A percentile compares a stretch with the other conserved stretches of the same genome.
Evolutionary conservation across 805 yeast species (phyloP).

Genomic region (Torulaspora franciscae): DNA sequence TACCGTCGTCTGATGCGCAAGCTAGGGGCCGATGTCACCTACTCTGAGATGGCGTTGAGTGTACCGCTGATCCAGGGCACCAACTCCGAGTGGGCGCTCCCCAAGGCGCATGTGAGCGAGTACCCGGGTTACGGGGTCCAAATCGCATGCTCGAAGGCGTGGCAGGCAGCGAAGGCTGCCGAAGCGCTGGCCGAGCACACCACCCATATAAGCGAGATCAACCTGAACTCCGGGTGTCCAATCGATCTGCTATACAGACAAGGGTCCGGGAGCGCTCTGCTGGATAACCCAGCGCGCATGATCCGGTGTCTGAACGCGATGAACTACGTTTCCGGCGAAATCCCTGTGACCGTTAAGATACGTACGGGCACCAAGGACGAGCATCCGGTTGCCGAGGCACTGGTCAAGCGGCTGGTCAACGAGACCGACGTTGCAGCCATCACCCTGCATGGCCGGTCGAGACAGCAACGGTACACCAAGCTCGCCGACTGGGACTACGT

Average conservation of each 20-base stretch:
- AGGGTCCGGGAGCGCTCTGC: conserved; percentile 92
- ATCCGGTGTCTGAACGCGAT: conserved; percentile 77
- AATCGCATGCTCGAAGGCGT: conserved; percentile 83
- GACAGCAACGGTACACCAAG: conserved; percentile 90
- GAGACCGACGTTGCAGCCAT: conserved; percentile 86
- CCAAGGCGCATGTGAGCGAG: conserved; percentile 80
- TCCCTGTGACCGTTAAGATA: conserved; percentile 87
- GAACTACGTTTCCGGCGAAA: conserved; percentile 83
- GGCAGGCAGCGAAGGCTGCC: conserved; percentile 93
- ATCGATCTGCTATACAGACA: conserved; percentile 88
- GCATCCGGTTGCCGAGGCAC: conserved; percentile 78
- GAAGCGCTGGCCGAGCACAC: conserved; percentile 50
- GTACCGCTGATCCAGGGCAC: conserved; percentile 84
- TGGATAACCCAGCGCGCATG: conserved; percentile 83
- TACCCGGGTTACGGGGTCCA: conserved; percentile 90
- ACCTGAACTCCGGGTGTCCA: conserved; percentile 96
- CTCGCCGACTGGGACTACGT: conserved; percentile 93
- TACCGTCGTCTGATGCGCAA: conserved; percentile 88
- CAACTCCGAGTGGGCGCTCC: conserved; percentile 95
- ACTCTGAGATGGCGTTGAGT: conserved; percentile 90
- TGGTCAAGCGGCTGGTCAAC: conserved; percentile 64
- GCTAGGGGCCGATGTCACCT: conserved; percentile 88
- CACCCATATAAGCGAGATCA: conserved; percentile 68
- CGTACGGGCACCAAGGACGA: conserved; percentile 86
- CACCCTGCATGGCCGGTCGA: conserved; percentile 91